Conservation (phyloP, 2,329 filamentous ascomycete species). For the Aspergillus japonicus region DNA sequence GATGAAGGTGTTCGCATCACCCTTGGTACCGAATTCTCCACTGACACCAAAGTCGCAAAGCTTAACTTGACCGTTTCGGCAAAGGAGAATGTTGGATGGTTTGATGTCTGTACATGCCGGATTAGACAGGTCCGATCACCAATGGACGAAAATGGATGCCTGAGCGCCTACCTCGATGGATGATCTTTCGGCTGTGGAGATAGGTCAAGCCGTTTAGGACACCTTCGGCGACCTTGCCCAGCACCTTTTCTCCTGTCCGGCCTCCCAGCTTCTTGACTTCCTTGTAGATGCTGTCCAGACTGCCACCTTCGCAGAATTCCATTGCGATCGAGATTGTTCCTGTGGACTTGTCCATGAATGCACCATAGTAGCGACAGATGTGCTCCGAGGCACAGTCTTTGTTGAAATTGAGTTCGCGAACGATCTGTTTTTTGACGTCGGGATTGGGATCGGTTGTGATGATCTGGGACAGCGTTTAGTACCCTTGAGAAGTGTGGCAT, state of each 20-base stretch:
- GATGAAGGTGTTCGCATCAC: constrained; percentile 98
- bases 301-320: constrained; percentile 98
- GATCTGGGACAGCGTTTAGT: constrained; percentile 57
- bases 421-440: constrained; percentile 97
- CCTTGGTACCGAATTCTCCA: constrained; percentile 97
- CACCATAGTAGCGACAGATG: constrained; percentile 96
- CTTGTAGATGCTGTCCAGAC: constrained; percentile 92
- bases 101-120: constrained; percentile 70
- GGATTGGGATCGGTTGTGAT: constrained; percentile 98
- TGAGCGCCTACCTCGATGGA: constrained; percentile 66
- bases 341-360: constrained; percentile 92
- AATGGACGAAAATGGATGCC: background rate
- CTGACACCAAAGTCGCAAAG: constrained; percentile 98
- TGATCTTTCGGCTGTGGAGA: constrained; percentile 92
- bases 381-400: constrained; percentile 94
- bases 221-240: constrained; percentile 94
- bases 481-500: background rate
- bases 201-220: constrained; percentile 93
- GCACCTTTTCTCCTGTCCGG: constrained; percentile 91
- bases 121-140: background rate
- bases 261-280: constrained; percentile 95
- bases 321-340: constrained; percentile 98
- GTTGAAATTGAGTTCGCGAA: constrained; percentile 95
- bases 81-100: constrained; percentile 92
- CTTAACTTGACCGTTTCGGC: constrained; percentile 89